Evolutionary conservation across 805 yeast genomes (phyloP).

Genomic region (Starmera caribaea): DNA sequence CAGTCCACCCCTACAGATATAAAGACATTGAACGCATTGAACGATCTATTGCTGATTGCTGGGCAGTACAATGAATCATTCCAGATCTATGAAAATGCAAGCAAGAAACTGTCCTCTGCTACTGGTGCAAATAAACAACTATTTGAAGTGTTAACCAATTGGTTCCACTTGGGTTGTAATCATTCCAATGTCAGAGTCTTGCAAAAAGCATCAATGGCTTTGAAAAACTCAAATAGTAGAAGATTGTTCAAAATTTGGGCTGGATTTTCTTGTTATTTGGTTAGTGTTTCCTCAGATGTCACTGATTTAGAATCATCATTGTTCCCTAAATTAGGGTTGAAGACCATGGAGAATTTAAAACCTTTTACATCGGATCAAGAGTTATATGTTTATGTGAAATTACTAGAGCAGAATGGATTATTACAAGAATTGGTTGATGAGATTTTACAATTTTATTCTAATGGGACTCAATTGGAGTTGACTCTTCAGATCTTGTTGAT

Average conservation of each 20-base stretch:
- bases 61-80: constrained; percentile 31
- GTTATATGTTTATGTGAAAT: constrained; percentile 43
- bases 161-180: constrained; percentile 48
- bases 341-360: constrained; percentile 39
- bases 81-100: constrained; percentile 46
- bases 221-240: constrained; percentile 25
- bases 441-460: constrained; percentile 21
- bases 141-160: constrained; percentile 34
- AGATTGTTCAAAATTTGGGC: constrained; percentile 40
- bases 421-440: constrained; percentile 25
- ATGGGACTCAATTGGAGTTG: constrained; percentile 35
- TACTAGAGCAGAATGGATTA: constrained; percentile 31
- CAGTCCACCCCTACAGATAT: constrained; percentile 43
- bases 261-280: constrained; percentile 42
- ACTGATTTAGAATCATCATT: constrained; percentile 37
- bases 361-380: constrained; percentile 60
- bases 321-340: constrained; percentile 51
- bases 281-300: constrained; percentile 23
- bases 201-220: constrained; percentile 43
- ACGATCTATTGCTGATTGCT: constrained; percentile 32
- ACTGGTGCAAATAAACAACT: constrained; percentile 26
- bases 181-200: constrained; percentile 38
- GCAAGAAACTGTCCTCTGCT: constrained; percentile 29
- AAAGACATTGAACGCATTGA: constrained; percentile 38
- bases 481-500: constrained; percentile 51